phyloP scores from a whole-genome alignment of 1,284 basidiomycete species.

The Xerocomus amazonicus region DNA sequence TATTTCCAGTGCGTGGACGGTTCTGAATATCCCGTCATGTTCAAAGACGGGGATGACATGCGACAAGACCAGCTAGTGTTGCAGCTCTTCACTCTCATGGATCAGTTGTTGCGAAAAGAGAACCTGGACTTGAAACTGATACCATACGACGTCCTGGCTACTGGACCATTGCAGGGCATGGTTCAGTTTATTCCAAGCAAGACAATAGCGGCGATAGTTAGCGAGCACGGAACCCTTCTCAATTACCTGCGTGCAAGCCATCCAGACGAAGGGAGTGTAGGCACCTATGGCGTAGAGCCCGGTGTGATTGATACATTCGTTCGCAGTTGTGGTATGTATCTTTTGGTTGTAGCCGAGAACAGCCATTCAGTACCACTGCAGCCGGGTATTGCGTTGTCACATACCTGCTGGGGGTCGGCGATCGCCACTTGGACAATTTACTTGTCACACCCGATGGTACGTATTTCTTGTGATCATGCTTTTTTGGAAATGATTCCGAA shows the following conservation, averaged over 20 bases:
- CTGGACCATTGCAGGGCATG: constrained; percentile 92
- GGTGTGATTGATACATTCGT: constrained; percentile 95
- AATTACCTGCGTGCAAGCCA: constrained; percentile 85
- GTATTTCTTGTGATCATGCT: constrained; percentile 29
- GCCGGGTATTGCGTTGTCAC: constrained; percentile 99
- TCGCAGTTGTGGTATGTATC: constrained; percentile 85
- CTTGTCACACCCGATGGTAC: constrained; percentile 88
- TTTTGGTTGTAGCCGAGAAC: background rate
- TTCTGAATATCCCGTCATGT: constrained; percentile 88
- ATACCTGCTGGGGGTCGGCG: constrained; percentile 94
- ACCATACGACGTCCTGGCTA: constrained; percentile 93
- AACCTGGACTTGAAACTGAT: constrained; percentile 92
- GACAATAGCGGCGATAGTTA: constrained; percentile 90
- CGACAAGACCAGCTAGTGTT: constrained; percentile 97
- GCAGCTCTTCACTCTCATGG: constrained; percentile 97
- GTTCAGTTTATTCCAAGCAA: constrained; percentile 95
- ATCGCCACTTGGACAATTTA: constrained; percentile 95
- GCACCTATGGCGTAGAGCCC: constrained; percentile 90
- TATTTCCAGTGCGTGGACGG: constrained; percentile 82
- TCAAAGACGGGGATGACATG: constrained; percentile 99
- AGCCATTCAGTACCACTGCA: constrained; percentile 34
- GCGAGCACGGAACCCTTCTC: constrained; percentile 87
- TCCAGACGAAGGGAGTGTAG: constrained; percentile 89
- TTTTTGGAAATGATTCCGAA: constrained; percentile 2
- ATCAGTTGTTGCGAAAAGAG: constrained; percentile 89